Evolutionary conservation across 116 monocot genomes (phyloP).

Genomic region (Cymodocea nodosa): DNA sequence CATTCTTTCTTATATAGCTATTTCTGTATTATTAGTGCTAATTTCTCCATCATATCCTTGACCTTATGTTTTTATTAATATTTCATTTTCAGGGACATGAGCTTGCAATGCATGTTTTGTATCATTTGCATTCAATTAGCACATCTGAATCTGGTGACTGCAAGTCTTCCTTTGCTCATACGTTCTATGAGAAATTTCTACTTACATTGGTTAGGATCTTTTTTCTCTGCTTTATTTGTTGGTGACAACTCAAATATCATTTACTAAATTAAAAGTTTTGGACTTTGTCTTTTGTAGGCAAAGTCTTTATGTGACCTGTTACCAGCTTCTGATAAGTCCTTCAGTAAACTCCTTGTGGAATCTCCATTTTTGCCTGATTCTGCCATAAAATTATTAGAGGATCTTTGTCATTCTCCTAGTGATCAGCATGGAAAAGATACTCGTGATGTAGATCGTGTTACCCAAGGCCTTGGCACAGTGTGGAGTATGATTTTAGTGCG

Average conservation of each 20-base stretch:
- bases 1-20: too few species aligned
- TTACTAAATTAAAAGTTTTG: not conserved
- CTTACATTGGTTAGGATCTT: slow-evolving; percentile 53
- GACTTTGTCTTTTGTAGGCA: slow-evolving; percentile 35
- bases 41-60: too few species aligned
- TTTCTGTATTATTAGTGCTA: too few species aligned
- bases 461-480: slow-evolving; percentile 80
- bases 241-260: not conserved
- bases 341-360: slow-evolving; percentile 74
- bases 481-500: slow-evolving; percentile 84
- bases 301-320: slow-evolving; percentile 58
- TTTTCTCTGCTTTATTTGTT: not conserved
- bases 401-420: slow-evolving; percentile 45
- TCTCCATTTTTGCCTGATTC: slow-evolving; percentile 76
- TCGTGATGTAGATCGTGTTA: slow-evolving; percentile 74
- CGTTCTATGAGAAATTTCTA: slow-evolving; percentile 79
- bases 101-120: slow-evolving; percentile 70
- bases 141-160: slow-evolving; percentile 26
- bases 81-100: slow-evolving; percentile 82
- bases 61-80: not conserved
- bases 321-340: slow-evolving; percentile 92
- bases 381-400: slow-evolving; percentile 61
- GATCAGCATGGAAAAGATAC: slow-evolving; percentile 39
- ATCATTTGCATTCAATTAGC: slow-evolving; percentile 49
- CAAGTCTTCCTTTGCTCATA: slow-evolving; percentile 16